Evolutionary conservation across 2,329 filamentous ascomycete genomes (phyloP), one percentile per base, ranked within the genome.

Genomic region (Amphichorda felina): DNA sequence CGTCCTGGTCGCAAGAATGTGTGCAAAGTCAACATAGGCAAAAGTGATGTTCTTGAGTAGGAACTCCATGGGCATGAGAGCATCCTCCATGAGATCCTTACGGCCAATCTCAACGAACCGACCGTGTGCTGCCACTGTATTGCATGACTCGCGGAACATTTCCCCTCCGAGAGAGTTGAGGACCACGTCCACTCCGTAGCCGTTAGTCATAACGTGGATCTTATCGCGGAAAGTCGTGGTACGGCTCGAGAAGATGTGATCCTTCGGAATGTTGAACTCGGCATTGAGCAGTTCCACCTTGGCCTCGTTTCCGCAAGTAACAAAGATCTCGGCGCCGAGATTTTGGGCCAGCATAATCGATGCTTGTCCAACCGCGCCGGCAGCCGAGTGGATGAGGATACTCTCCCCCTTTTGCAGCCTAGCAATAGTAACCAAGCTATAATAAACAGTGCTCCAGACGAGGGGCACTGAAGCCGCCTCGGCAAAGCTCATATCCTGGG

Each of bases 51-150:
- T 38, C 17, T 35, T 35, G 9, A 35, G 33, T n/a, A 35, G 25
- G 33, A 11, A 38, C 15, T 33, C 31, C 37, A 35, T 26, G 21
- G 28, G 25, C 31, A 30, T 30, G 17, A 30, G 19, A 15, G 25
- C 17, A 11, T 30, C 19, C 13, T 30, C 34, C 26, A 41, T 33
- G 4, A 54, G 44, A 33, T 55, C 53, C n/a, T 46, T 47, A 28
- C 52, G 54, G 1, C 50, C 51, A 26, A 61, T 50, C 39, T 62
- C 58, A 3, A 62, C 33, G 37, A 62, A 59, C 5, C 51, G 42
- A 3, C 59, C 59, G 30, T 50, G 52, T 0, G 45, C 43, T 4
- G 54, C 52, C 15, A 45, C 35, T 11, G 41, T 42, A 31, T 41
- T 44, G 25, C 59, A 68, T 0, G 55, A 53, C 2, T 50, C 45